Percentiles rank a stretch among this genome's conserved stretches.
Conservation (phyloP, 371 early-diverging fungal species). For the Entomophthora muscae region DNA sequence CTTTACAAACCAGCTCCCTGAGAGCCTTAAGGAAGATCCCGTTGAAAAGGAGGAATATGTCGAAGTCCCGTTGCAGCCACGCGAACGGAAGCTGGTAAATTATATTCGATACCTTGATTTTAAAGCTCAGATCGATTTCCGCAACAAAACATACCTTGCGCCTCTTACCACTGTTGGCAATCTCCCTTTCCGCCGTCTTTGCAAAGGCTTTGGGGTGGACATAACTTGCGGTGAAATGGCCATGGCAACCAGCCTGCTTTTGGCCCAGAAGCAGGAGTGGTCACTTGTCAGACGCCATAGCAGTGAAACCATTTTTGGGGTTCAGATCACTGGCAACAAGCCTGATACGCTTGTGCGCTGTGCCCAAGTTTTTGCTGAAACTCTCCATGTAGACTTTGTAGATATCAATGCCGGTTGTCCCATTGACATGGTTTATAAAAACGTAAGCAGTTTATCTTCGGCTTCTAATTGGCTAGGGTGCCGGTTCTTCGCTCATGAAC, state of each 20-base stretch:
- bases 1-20: background rate
- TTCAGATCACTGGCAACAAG: slow-evolving; percentile 56
- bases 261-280: slow-evolving; percentile 66
- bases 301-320: slow-evolving; percentile 83
- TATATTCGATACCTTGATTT: background rate
- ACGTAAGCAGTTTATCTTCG: slow-evolving; percentile 14
- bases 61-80: slow-evolving; percentile 14
- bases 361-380: slow-evolving; percentile 45
- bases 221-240: slow-evolving; percentile 97
- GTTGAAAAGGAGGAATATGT: slow-evolving; percentile 7
- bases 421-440: slow-evolving; percentile 66
- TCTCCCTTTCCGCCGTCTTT: slow-evolving; percentile 85
- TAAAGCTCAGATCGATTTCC: slow-evolving; percentile 45
- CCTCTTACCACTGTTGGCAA: slow-evolving; percentile 97
- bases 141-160: slow-evolving; percentile 82
- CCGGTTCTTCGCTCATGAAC: slow-evolving; percentile 67
- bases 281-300: slow-evolving; percentile 73
- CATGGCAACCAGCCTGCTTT: slow-evolving; percentile 43
- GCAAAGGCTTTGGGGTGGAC: slow-evolving; percentile 86
- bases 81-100: slow-evolving; percentile 18
- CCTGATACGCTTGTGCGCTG: slow-evolving; percentile 43
- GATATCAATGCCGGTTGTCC: slow-evolving; percentile 95
- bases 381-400: slow-evolving; percentile 72
- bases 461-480: slow-evolving; percentile 31
- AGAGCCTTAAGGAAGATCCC: background rate